phyloP scores from a whole-genome alignment of 2,329 filamentous ascomycete genomes.

The Beauveria asiatica region DNA sequence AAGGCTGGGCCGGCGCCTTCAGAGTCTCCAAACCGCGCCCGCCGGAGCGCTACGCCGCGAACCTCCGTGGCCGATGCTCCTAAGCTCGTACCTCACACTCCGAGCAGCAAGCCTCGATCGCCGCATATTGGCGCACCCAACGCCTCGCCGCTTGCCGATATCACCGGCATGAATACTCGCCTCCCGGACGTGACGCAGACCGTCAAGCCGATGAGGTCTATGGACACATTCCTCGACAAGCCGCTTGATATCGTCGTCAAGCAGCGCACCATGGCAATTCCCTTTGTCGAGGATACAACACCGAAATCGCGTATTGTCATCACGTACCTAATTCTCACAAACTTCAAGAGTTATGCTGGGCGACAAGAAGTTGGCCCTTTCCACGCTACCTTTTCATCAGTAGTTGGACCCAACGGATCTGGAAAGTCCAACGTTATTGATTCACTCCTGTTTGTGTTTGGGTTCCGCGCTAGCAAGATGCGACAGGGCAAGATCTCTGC shows the following conservation, averaged over 20 bases:
- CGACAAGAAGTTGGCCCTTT: conserved; percentile 93
- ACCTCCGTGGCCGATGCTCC: conserved; percentile 32
- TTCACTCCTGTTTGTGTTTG: conserved; percentile 96
- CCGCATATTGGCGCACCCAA: conserved; percentile 45
- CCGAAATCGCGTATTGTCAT: conserved; percentile 87
- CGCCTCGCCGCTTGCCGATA: conserved; percentile 59
- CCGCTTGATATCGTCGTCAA: conserved; percentile 93
- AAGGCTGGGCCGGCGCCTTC: not conserved
- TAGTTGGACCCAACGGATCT: conserved; percentile 95
- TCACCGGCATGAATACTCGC: conserved; percentile 55
- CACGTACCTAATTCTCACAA: conserved; percentile 81
- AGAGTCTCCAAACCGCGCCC: conserved; percentile 21
- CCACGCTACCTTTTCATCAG: conserved; percentile 93
- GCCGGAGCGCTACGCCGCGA: conserved; percentile 25
- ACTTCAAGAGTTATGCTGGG: conserved; percentile 98
- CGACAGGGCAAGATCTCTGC: conserved; percentile 97
- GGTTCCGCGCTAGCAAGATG: conserved; percentile 98
- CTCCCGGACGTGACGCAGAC: conserved; percentile 27
- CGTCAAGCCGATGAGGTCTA: conserved; percentile 64
- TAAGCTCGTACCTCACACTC: conserved; percentile 33
- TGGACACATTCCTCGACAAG: conserved; percentile 71
- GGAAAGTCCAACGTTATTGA: conserved; percentile 99
- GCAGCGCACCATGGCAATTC: conserved; percentile 61
- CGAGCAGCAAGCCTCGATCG: conserved; percentile 47
- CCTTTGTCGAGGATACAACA: conserved; percentile 62